A percentile compares a stretch with the other conserved stretches of the same genome.
Conservation (phyloP, 345 rosid genomes). For the Aethionema arabicum region DNA sequence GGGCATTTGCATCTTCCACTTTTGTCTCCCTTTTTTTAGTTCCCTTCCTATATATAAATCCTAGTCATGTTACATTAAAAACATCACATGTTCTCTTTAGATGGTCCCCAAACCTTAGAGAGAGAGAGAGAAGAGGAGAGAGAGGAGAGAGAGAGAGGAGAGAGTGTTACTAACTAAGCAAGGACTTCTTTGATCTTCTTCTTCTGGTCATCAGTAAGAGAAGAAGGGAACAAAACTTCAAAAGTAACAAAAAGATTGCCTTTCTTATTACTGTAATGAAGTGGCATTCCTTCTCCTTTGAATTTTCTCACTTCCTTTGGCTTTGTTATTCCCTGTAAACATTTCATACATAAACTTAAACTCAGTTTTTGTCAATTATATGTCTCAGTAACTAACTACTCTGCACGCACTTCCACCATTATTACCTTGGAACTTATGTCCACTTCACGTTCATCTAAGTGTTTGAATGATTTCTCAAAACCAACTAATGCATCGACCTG, state of each 20-base stretch:
- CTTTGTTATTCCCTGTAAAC: constrained; percentile 78
- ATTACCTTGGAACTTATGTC: constrained; percentile 80
- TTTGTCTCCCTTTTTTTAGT: constrained; percentile 5
- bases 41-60: constrained; percentile 25
- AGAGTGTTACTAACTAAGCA: constrained; percentile 50
- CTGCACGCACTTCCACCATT: neutral
- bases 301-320: constrained; percentile 90
- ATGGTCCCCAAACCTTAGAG: constrained; percentile 12
- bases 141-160: neutral
- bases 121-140: constrained; percentile 1
- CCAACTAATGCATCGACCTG: constrained; percentile 99
- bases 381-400: no score
- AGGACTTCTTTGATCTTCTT: constrained; percentile 68
- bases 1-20: constrained; percentile 19
- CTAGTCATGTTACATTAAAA: constrained; percentile 34
- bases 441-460: constrained; percentile 94
- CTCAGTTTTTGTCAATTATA: neutral
- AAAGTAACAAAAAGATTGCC: constrained; percentile 83
- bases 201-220: constrained; percentile 83
- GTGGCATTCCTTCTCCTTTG: constrained; percentile 98
- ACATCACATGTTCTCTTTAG: constrained; percentile 23
- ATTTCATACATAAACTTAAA: neutral
- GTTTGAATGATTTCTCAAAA: constrained; percentile 86
- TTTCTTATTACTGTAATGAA: constrained; percentile 79
- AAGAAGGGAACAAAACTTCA: constrained; percentile 87